Conservation (phyloP, 257 asterid genomes). For the Anisodus tanguticus region DNA sequence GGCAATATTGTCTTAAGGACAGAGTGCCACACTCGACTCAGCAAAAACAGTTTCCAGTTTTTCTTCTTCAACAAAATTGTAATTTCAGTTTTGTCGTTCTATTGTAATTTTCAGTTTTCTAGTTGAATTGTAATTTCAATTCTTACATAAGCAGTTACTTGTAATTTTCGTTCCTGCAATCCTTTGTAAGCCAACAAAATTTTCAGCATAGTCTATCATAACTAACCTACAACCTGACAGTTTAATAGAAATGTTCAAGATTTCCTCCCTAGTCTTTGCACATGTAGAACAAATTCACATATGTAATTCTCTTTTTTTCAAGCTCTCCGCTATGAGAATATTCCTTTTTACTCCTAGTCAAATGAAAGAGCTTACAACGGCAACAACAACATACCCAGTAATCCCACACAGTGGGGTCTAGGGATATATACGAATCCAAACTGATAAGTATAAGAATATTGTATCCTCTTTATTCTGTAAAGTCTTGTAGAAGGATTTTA, state of each 20-base stretch:
- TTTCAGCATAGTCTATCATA: background rate
- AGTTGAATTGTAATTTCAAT: no score
- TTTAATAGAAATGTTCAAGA: background rate
- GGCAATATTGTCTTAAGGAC: no score
- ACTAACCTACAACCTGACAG: background rate
- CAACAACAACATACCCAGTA: no score
- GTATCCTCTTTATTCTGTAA: background rate
- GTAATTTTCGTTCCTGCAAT: no score
- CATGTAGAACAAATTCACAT: background rate
- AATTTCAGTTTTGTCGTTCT: no score
- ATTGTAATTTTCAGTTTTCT: no score
- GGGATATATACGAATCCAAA: background rate
- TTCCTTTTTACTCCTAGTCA: conserved; percentile 1
- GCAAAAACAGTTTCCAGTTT: no score
- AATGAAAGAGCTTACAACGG: background rate
- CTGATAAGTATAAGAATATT: background rate
- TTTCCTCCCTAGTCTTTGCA: background rate
- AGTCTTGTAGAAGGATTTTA: background rate
- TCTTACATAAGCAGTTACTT: no score
- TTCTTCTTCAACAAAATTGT: no score
- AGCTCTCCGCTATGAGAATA: background rate
- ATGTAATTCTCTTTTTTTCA: background rate
- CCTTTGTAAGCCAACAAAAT: no score
- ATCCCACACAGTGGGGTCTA: no score
- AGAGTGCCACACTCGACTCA: no score